A percentile compares a stretch with the other conserved stretches of the same genome.
phyloP scores from a whole-genome alignment of 2,329 filamentous ascomycete species.

The Colletotrichum aenigma region DNA sequence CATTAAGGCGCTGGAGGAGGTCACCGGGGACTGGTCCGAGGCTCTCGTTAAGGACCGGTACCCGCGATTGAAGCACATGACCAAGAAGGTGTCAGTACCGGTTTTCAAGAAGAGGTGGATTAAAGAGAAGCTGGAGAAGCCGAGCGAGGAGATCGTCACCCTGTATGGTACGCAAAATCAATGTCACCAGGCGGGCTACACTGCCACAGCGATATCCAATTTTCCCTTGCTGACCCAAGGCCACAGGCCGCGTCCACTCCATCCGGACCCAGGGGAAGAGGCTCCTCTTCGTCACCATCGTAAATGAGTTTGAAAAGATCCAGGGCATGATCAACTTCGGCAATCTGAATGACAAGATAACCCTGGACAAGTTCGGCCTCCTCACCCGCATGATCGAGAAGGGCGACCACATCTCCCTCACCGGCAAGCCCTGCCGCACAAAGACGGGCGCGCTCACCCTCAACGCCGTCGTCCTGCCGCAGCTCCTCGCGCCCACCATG shows the following conservation, averaged over 20 bases:
- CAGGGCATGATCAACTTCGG: conserved; percentile 79
- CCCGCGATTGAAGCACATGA: conserved; percentile 18
- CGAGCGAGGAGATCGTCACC: conserved; percentile 19
- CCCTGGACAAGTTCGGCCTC: conserved; percentile 54
- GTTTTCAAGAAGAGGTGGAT: conserved; percentile 10
- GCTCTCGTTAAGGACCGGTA: conserved; percentile 7
- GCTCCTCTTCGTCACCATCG: conserved; percentile 83
- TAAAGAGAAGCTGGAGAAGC: neutral
- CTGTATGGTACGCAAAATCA: conserved; percentile 28
- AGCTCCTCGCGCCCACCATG: conserved; percentile 77
- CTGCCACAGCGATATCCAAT: neutral
- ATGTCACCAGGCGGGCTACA: neutral
- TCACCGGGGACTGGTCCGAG: neutral
- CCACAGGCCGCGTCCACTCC: conserved; percentile 72
- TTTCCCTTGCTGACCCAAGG: conserved; percentile 16
- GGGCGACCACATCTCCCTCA: conserved; percentile 82
- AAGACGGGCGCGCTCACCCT: conserved; percentile 78
- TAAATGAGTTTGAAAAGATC: conserved; percentile 72
- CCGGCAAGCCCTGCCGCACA: conserved; percentile 73
- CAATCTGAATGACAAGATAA: conserved; percentile 37
- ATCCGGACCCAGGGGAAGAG: conserved; percentile 75
- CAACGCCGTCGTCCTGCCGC: conserved; percentile 69
- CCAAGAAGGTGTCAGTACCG: conserved; percentile 14
- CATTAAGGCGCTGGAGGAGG: conserved; percentile 1
- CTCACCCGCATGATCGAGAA: conserved; percentile 72